Percentiles rank a stretch among this genome's conserved stretches.
Conservation (phyloP, 768 basidiomycete species). For the Tylopilus balloui region DNA sequence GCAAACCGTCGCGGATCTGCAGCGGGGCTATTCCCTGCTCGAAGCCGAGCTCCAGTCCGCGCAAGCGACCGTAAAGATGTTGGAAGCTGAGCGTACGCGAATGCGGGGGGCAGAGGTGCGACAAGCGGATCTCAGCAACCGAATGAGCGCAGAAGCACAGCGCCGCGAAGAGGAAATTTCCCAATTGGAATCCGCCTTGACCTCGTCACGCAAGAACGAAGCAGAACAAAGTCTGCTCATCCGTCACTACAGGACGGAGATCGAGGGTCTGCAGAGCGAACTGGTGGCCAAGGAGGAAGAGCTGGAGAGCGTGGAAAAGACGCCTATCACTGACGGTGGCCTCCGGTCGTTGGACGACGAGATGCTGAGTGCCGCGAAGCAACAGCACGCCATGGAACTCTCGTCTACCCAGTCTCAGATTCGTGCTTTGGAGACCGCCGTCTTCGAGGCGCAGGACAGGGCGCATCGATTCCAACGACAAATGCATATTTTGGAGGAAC, state of each 20-base stretch:
- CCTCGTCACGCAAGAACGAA: slow-evolving; percentile 42
- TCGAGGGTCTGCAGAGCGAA: slow-evolving; percentile 65
- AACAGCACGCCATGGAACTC: slow-evolving; percentile 77
- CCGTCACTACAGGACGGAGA: slow-evolving; percentile 59
- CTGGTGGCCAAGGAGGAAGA: slow-evolving; percentile 62
- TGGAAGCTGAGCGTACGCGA: slow-evolving; percentile 63
- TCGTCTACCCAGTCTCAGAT: slow-evolving; percentile 78
- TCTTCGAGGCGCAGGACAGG: slow-evolving; percentile 69
- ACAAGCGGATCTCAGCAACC: slow-evolving; percentile 55
- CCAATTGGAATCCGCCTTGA: slow-evolving; percentile 48
- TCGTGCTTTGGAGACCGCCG: slow-evolving; percentile 64
- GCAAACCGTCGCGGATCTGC: slow-evolving; percentile 52
- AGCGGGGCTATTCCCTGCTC: slow-evolving; percentile 56
- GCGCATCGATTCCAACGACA: slow-evolving; percentile 68
- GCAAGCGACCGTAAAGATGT: slow-evolving; percentile 46
- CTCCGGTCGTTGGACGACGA: slow-evolving; percentile 67
- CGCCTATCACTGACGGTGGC: slow-evolving; percentile 37
- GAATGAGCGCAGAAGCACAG: slow-evolving; percentile 42
- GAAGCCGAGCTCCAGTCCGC: slow-evolving; percentile 58
- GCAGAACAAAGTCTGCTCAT: slow-evolving; percentile 64
- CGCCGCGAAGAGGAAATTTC: slow-evolving; percentile 52
- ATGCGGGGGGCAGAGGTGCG: slow-evolving; percentile 53
- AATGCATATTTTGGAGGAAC: slow-evolving; percentile 59
- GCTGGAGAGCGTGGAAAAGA: slow-evolving; percentile 48
- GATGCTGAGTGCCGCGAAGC: slow-evolving; percentile 60